Percentiles rank a stretch among this genome's conserved stretches.
Conservation (phyloP, 805 yeast species). For the Candida qinlingensis region DNA sequence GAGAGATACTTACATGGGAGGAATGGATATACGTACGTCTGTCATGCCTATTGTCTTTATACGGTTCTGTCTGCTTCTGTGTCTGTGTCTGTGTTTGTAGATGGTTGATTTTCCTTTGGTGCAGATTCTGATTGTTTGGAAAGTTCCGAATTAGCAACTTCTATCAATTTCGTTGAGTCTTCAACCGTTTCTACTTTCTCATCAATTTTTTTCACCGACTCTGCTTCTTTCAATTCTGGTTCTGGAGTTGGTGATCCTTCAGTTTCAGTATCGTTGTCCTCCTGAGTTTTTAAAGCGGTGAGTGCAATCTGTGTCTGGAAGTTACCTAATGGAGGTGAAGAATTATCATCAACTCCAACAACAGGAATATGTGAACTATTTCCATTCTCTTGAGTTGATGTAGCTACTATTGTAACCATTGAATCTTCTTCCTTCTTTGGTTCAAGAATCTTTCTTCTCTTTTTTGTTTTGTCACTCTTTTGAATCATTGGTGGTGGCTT, state of each 20-base stretch:
- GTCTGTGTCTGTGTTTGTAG: too few relatives aligned
- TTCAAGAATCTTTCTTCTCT: slow-evolving; percentile 5
- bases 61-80: too few relatives aligned
- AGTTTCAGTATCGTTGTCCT: neutral
- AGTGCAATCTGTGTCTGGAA: neutral
- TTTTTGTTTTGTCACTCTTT: slow-evolving; percentile 19
- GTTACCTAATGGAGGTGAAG: neutral
- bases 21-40: too few relatives aligned
- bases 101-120: too few relatives aligned
- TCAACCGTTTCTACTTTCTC: too few relatives aligned
- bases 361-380: neutral
- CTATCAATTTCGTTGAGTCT: too few relatives aligned
- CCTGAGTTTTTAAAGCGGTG: neutral
- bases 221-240: neutral
- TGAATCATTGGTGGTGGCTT: slow-evolving; percentile 25
- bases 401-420: too few relatives aligned
- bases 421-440: neutral
- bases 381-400: neutral
- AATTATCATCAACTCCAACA: too few relatives aligned
- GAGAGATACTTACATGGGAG: too few relatives aligned
- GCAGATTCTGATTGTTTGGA: too few relatives aligned
- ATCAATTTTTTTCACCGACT: neutral
- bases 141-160: too few relatives aligned
- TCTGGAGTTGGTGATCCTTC: neutral
- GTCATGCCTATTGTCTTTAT: too few relatives aligned